A percentile compares a stretch with the other conserved stretches of the same genome.
Evolutionary conservation across 192 early-diverging fungal species (phyloP).

Genomic region (Backusella psychrophila): DNA sequence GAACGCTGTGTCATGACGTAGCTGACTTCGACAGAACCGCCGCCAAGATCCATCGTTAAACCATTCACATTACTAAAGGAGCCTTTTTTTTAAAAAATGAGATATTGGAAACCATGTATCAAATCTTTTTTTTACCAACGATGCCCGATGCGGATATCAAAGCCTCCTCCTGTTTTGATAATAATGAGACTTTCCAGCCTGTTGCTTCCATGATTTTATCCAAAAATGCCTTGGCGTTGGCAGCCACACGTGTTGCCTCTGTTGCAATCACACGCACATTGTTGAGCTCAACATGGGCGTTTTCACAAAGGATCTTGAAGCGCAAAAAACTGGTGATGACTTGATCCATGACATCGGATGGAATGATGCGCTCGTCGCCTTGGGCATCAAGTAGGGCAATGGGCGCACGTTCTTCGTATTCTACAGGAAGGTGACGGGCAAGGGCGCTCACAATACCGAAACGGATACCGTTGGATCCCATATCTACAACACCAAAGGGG

Average conservation of each 20-base stretch:
- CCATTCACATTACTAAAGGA: slow-evolving; percentile 50
- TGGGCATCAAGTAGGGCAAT: slow-evolving; percentile 54
- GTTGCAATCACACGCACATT: slow-evolving; percentile 52
- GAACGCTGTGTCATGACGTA: slow-evolving; percentile 31
- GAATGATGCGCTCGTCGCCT: slow-evolving; percentile 34
- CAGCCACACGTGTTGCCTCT: slow-evolving; percentile 54
- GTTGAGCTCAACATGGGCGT: slow-evolving; percentile 32
- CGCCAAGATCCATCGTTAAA: slow-evolving; percentile 56
- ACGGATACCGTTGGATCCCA: slow-evolving; percentile 60
- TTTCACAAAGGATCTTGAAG: slow-evolving; percentile 44
- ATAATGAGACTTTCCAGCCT: slow-evolving; percentile 38
- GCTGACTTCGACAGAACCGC: slow-evolving; percentile 57
- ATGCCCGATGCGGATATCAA: slow-evolving; percentile 50
- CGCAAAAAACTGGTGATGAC: slow-evolving; percentile 50
- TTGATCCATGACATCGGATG: slow-evolving; percentile 47
- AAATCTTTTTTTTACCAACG: slow-evolving; percentile 31
- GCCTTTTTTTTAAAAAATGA: slow-evolving; percentile 2
- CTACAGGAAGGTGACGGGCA: slow-evolving; percentile 45
- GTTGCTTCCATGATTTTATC: slow-evolving; percentile 38
- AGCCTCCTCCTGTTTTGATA: slow-evolving; percentile 49
- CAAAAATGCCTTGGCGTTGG: slow-evolving; percentile 45
- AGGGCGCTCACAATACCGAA: slow-evolving; percentile 50
- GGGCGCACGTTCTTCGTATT: slow-evolving; percentile 54
- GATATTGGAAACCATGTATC: background rate
- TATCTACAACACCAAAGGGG: slow-evolving; percentile 52